phyloP scores from a whole-genome alignment of 164 flowering plant genomes.

The Echeveria elegans region DNA sequence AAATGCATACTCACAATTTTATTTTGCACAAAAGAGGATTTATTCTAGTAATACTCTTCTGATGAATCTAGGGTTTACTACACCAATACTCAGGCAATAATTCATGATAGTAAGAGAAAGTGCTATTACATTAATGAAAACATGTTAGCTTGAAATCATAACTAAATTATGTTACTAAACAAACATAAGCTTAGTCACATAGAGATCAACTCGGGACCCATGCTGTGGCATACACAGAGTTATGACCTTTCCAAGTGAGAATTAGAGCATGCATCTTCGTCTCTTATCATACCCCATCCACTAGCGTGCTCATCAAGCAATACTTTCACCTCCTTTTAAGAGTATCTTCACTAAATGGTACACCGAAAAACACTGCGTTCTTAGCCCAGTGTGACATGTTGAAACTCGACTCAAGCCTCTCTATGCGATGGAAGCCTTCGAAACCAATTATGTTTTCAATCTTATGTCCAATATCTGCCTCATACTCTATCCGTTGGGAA shows the following conservation, averaged over 20 bases:
- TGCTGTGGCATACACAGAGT: conserved; percentile 59
- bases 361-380: conserved; percentile 27
- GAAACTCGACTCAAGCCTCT: conserved; percentile 45
- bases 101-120: not conserved
- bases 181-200: not conserved
- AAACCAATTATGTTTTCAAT: conserved; percentile 61
- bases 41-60: not conserved
- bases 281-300: conserved; percentile 88
- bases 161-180: not conserved
- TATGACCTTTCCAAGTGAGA: conserved; percentile 87
- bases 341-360: conserved; percentile 57
- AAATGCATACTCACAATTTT: too few relatives aligned
- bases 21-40: not conserved
- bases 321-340: conserved; percentile 37
- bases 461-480: conserved; percentile 58
- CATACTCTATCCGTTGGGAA: conserved; percentile 50
- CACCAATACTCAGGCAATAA: too few relatives aligned
- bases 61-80: too few relatives aligned
- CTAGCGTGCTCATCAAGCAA: conserved; percentile 75
- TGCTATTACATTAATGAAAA: not conserved
- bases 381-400: conserved; percentile 40
- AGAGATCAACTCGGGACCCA: conserved; percentile 41
- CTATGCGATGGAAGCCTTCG: conserved; percentile 57
- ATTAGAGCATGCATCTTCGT: conserved; percentile 65
- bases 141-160: not conserved